Evolutionary conservation across 106 monocot genomes (phyloP).

Genomic region (Allium cepa): DNA sequence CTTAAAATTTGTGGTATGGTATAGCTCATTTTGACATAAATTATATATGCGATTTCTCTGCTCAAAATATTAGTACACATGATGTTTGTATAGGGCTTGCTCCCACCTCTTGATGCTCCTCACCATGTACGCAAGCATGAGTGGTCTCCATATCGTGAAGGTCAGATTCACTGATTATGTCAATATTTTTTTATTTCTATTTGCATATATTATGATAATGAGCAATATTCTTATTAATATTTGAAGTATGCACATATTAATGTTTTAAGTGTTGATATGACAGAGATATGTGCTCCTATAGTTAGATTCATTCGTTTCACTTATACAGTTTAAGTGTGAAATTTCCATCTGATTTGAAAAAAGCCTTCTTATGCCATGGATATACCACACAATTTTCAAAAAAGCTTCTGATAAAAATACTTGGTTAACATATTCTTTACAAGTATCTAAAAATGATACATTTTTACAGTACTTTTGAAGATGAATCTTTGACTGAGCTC

Average conservation of each 20-base stretch:
- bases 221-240: too few relatives aligned
- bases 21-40: neutral
- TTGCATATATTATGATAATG: neutral
- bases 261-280: neutral
- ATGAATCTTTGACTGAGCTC: neutral
- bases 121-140: slow-evolving; percentile 98
- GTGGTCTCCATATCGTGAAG: slow-evolving; percentile 93
- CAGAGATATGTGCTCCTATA: too few relatives aligned
- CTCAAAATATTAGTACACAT: neutral
- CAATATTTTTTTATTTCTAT: neutral
- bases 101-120: slow-evolving; percentile 98
- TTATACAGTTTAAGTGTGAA: too few relatives aligned
- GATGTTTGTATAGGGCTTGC: slow-evolving; percentile 52
- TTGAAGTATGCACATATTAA: too few relatives aligned
- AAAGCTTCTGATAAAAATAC: too few relatives aligned
- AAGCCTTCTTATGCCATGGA: too few relatives aligned
- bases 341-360: too few relatives aligned
- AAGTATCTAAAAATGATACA: too few relatives aligned
- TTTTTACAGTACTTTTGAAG: neutral
- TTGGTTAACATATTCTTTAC: too few relatives aligned
- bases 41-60: neutral
- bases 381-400: too few relatives aligned
- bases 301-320: too few relatives aligned
- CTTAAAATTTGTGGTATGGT: slow-evolving; percentile 73
- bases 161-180: slow-evolving; percentile 11